phyloP scores from a whole-genome alignment of 2,329 filamentous ascomycete species.

The Coniochaeta sp. region DNA sequence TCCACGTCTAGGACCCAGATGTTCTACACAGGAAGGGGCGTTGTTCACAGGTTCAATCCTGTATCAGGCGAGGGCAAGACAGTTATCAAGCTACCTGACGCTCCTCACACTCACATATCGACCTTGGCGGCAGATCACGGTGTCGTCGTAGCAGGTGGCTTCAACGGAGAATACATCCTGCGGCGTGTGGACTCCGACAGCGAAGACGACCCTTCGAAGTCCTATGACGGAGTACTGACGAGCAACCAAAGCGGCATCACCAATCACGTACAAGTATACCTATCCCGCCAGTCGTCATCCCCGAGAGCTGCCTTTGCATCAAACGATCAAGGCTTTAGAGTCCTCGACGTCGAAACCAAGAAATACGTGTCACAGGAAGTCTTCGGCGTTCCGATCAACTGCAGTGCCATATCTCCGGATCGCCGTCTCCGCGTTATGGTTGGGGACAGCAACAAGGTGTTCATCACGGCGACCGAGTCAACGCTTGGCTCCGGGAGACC shows the following conservation, averaged over 20 bases:
- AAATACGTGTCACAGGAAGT: slow-evolving; percentile 43
- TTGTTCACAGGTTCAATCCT: slow-evolving; percentile 46
- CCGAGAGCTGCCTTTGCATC: slow-evolving; percentile 55
- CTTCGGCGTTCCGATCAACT: slow-evolving; percentile 63
- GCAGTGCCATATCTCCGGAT: slow-evolving; percentile 65
- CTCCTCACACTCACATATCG: slow-evolving; percentile 34
- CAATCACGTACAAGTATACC: slow-evolving; percentile 56
- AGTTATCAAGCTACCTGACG: slow-evolving; percentile 35
- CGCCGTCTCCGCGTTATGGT: slow-evolving; percentile 65
- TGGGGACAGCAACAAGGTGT: slow-evolving; percentile 58
- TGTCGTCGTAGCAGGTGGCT: slow-evolving; percentile 52
- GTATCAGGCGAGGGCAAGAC: slow-evolving; percentile 35
- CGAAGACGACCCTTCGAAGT: slow-evolving; percentile 22
- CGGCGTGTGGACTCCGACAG: slow-evolving; percentile 33
- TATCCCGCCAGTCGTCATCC: slow-evolving; percentile 39
- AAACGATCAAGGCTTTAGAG: slow-evolving; percentile 53
- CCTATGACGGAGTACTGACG: slow-evolving; percentile 40
- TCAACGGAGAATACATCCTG: slow-evolving; percentile 48
- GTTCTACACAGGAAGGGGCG: slow-evolving; percentile 47
- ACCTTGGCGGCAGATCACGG: slow-evolving; percentile 45
- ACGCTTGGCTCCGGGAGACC: slow-evolving; percentile 11
- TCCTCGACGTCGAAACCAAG: slow-evolving; percentile 52
- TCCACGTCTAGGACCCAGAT: slow-evolving; percentile 46
- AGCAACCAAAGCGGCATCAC: slow-evolving; percentile 48
- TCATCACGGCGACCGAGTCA: slow-evolving; percentile 63